Base-by-base conservation (phyloP, 305 asterid species). In the Ruellia speciosa region DNA sequence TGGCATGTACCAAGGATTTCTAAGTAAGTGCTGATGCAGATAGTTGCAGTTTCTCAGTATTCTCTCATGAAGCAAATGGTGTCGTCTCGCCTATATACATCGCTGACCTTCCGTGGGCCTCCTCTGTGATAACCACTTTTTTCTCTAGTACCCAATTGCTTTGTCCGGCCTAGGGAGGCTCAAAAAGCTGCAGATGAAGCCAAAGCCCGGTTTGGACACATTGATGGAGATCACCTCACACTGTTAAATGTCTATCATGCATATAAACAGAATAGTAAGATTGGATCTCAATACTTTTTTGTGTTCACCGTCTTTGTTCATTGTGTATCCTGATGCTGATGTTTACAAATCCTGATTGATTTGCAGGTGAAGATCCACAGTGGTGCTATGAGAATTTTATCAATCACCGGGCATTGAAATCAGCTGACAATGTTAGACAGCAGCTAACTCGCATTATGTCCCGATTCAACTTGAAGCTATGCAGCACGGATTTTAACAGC, bases 141-240 rank as follows among this genome's bases (percentile, higher is more conserved):
- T 88, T 92, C 94, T 88, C 81, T 88, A 93, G 99, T 93, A 86
- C 99, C 97, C 84, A 93, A 93, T 81, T 93, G 97, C 97, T 93
- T 93, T 83, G 72, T 93, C 84, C 93, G 97, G 95, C 99, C 97
- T 79, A 89, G 95, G 70, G 97, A 86, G 72, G 96, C 95, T 54
- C 96, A 89, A 73, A 89, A 85, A 66, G 97, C 96, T 78, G 97
- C 97, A 5, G 99, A 93, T 67, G 97, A 93, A 80, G 99, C 99
- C 16, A 93, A 86, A 78, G 95, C 90, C 75, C 88, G 95, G 64
- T 93, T 93, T 63, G 88, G 94, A 47, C 97, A 93, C 83, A 79
- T 81, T 47, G 94, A 89, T 63, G 99, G 99, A 54, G 99, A 93
- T 75, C 99, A 93, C 64, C 89, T 89, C 41, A 88, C 96, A 6